Base-by-base conservation (phyloP, 2,329 filamentous ascomycete genomes). In the Penicillium sp. region DNA sequence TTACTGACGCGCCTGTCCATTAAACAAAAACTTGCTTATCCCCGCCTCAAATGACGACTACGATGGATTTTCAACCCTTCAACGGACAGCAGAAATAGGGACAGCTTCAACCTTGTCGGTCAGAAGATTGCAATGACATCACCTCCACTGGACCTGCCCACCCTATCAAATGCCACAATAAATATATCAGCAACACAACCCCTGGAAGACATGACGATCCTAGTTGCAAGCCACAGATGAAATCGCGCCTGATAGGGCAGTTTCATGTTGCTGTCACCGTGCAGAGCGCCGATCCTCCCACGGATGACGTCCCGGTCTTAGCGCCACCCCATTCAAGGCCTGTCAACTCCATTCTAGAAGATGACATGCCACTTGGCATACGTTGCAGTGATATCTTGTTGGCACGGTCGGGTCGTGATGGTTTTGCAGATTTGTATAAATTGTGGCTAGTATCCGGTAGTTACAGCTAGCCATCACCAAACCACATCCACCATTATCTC, bases 231-330 rank as follows among this genome's bases (percentile, higher is more conserved):
- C 26, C 23, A 42, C 3, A 42, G 6, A 29, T 13, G 8, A 10
- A 27, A 13, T 3, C 3, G 4, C 9, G 3, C 3, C 23, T 42
- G 24, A 42, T 29, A 42, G 23, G 24, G 8, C 9, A 9, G 17
- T 15, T 26, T 8, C 23, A 15, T 26, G 2, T 5, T 30, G 26
- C 26, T 48, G 12, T 7, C 36, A 20, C 30, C 30, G 0, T 27
- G 32, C 23, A 21, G 27, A 45, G 20, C 40, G 45, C 39, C 27
- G 60, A 62, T 61, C 58, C 9, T 52, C 33, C 34, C 39, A 56
- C 51, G 41, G 47, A 60, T 63, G 60, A 61, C 60, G 60, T 47
- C 37, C 53, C 49, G 37, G 40, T 33, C 12, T 42, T 46, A 46
- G 34, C 52, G 55, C 54, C 53, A 46, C 42, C 49, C 46, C 50